phyloP scores from a whole-genome alignment of 1,284 basidiomycete genomes.

The Chondrostereum purpureum region DNA sequence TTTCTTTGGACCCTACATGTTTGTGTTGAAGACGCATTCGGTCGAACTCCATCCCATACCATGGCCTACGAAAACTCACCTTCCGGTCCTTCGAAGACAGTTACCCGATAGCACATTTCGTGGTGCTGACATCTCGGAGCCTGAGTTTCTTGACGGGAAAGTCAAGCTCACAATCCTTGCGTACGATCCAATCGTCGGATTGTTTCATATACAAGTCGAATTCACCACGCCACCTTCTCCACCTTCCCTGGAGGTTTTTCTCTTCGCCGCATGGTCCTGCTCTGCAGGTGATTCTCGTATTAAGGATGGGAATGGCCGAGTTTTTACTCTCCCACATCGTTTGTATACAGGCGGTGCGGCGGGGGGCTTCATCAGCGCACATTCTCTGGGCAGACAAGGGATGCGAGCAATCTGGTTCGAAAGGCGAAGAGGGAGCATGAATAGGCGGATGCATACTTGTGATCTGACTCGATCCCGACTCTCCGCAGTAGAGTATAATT shows the following conservation, averaged over 20 bases:
- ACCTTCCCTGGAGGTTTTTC: slow-evolving; percentile 22
- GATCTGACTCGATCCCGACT: slow-evolving; percentile 7
- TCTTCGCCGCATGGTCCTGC: slow-evolving; percentile 20
- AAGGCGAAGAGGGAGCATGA: slow-evolving; percentile 31
- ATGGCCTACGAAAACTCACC: slow-evolving; percentile 12
- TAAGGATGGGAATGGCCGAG: not conserved
- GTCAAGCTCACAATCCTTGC: slow-evolving; percentile 34
- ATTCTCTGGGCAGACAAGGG: slow-evolving; percentile 36
- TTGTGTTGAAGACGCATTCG: slow-evolving; percentile 43
- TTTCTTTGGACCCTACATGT: slow-evolving; percentile 40
- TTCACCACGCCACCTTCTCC: slow-evolving; percentile 16
- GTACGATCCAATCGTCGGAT: slow-evolving; percentile 46
- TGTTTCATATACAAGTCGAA: slow-evolving; percentile 39
- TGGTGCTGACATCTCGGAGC: slow-evolving; percentile 33
- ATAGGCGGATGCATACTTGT: slow-evolving; percentile 33
- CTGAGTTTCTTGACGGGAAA: slow-evolving; percentile 11
- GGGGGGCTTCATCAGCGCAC: slow-evolving; percentile 39
- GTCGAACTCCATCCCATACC: slow-evolving; percentile 39
- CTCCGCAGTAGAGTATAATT: not conserved
- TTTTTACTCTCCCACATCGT: not conserved
- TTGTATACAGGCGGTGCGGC: not conserved
- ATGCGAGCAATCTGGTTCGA: slow-evolving; percentile 47
- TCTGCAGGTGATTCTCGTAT: not conserved
- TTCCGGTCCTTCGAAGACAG: slow-evolving; percentile 19
- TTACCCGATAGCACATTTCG: slow-evolving; percentile 36